phyloP scores from a whole-genome alignment of 2,329 filamentous ascomycete species.

The Neocucurbitaria cava region DNA sequence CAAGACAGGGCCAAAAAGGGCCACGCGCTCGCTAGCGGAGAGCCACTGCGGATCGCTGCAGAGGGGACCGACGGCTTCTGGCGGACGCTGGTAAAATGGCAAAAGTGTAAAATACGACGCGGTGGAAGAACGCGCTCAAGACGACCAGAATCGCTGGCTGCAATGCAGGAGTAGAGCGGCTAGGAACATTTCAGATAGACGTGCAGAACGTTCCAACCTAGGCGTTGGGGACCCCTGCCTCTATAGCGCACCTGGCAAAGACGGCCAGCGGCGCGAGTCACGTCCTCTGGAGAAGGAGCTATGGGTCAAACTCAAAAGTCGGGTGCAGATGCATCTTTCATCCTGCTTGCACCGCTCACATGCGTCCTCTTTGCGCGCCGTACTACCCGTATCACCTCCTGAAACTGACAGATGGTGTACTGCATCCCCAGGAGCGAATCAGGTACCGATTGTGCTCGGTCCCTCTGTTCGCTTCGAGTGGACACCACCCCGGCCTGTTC shows the following conservation, averaged over 20 bases:
- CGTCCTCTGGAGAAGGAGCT: neutral
- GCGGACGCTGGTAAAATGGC: neutral
- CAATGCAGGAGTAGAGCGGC: conserved; percentile 14
- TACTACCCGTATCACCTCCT: neutral
- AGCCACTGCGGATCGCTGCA: conserved; percentile 10
- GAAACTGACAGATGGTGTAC: conserved; percentile 8
- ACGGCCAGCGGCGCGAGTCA: conserved; percentile 13
- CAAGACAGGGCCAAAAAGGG: conserved; percentile 22
- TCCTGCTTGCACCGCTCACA: neutral
- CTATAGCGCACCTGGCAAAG: conserved; percentile 1
- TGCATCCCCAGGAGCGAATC: conserved; percentile 7
- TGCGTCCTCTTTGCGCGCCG: neutral
- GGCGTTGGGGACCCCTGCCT: conserved; percentile 10
- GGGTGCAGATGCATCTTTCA: neutral
- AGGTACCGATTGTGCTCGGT: conserved; percentile 10
- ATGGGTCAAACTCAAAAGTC: neutral
- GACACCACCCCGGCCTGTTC: neutral
- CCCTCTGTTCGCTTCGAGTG: conserved; percentile 5
- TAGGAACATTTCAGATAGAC: conserved; percentile 15
- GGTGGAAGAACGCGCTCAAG: conserved; percentile 6
- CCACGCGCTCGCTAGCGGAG: conserved; percentile 20
- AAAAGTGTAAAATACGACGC: conserved; percentile 1
- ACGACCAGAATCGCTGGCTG: neutral
- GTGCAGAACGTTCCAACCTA: conserved; percentile 17
- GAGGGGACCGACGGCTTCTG: neutral